A percentile compares a stretch with the other conserved stretches of the same genome.
Conservation (phyloP, 2,329 filamentous ascomycete genomes). For the Alternaria novae-zelandiae region DNA sequence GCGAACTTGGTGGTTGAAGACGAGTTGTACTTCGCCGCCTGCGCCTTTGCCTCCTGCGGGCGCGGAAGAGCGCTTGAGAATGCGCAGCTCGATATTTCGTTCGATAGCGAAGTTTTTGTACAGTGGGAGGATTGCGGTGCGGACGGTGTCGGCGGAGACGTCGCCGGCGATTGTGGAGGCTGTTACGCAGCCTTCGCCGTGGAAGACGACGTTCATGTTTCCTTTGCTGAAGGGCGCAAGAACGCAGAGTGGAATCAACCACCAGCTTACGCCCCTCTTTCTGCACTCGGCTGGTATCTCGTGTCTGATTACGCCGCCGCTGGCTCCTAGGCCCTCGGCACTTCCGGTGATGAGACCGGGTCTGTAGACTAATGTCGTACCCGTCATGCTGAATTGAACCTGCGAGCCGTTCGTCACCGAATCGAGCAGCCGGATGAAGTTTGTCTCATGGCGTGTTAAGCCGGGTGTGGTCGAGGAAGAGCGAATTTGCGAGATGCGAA, state of each 20-base stretch:
- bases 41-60: constrained; percentile 79
- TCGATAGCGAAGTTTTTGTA: constrained; percentile 91
- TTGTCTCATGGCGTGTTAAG: constrained; percentile 90
- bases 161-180: constrained; percentile 83
- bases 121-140: constrained; percentile 88
- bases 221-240: constrained; percentile 93
- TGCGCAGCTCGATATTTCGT: constrained; percentile 81
- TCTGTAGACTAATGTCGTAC: constrained; percentile 89
- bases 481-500: constrained; percentile 95
- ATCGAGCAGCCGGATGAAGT: constrained; percentile 92
- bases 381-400: constrained; percentile 95
- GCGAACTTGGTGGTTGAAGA: constrained; percentile 91
- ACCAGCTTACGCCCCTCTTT: constrained; percentile 87
- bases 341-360: constrained; percentile 91
- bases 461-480: constrained; percentile 86
- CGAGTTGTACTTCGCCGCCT: constrained; percentile 88
- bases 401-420: constrained; percentile 92
- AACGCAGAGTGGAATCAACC: constrained; percentile 85
- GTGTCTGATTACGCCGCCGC: constrained; percentile 78
- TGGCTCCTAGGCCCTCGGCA: constrained; percentile 75
- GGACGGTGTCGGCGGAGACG: constrained; percentile 89
- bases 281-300: constrained; percentile 77
- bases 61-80: constrained; percentile 74
- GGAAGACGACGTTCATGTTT: constrained; percentile 87
- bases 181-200: constrained; percentile 91